Evolutionary conservation across 257 asterid genomes (phyloP).

Genomic region (Mitragyna speciosa): DNA sequence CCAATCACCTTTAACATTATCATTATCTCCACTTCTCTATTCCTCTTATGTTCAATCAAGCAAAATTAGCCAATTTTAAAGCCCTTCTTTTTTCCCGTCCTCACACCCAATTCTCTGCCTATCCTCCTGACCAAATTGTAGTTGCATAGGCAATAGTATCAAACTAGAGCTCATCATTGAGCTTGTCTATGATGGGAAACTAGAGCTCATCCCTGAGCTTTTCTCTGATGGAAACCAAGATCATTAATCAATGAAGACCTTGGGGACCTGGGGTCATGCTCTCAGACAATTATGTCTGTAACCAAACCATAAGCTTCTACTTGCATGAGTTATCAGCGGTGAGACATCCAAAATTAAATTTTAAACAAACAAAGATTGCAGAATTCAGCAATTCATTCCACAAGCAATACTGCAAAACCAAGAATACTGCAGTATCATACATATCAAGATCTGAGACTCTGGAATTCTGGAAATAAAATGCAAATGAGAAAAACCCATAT

Average conservation of each 20-base stretch:
- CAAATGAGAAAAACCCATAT: not conserved
- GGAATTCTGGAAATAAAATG: no score
- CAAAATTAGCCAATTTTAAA: not conserved
- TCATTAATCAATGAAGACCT: no score
- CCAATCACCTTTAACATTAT: not conserved
- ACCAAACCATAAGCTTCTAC: no score
- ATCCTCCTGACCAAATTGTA: not conserved
- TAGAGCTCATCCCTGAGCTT: no score
- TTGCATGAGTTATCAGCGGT: not conserved
- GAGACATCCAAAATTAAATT: not conserved
- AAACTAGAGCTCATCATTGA: not conserved
- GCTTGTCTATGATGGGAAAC: no score
- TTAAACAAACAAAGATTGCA: not conserved
- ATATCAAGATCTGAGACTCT: no score
- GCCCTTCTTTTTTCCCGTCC: not conserved
- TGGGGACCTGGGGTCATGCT: not conserved
- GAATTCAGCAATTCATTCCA: not conserved
- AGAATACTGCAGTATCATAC: no score
- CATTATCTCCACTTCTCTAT: not conserved
- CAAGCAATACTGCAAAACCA: not conserved
- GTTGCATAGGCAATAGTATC: no score
- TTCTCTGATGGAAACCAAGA: no score
- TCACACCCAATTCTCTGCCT: not conserved
- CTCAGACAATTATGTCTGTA: not conserved
- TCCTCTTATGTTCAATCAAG: not conserved